Base-by-base conservation (phyloP, 1,139 yeast species). In the Yamadazyma kanchanaburiensis region DNA sequence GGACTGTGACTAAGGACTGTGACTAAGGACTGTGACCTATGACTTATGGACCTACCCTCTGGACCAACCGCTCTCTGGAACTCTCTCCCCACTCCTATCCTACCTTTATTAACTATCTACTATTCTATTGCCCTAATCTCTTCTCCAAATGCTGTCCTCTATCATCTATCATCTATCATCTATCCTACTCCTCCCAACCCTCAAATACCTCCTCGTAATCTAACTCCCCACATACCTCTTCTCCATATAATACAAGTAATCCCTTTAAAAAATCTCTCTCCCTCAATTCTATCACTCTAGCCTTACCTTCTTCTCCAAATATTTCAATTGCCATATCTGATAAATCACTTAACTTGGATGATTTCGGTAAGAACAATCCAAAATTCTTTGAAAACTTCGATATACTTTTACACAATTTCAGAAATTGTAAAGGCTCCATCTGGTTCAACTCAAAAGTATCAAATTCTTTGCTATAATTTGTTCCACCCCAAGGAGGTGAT, bases 401-500 rank as follows among this genome's bases (percentile, higher is more conserved):
- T 37, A 79, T 54, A 12, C 68, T 67, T 8, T 33, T 31, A 24
- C 80, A 51, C 14, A 81, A 49, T 15, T 55, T 51, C n/a, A 64
- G 59, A 3, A 82, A 45, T 1, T 64, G 55, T 31, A 77, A 59
- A 2, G 94, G 89, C 31, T 59, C 49, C 70, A 64, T 53, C 27
- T 42, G 15, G 31, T 42, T 35, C 23, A 60, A 38, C 40, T 80
- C 77, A 59, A 76, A 84, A 0, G 51, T 45, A 1, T 61, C 62
- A 4, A 49, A 42, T 1, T 51, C 43, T 8, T 59, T 46, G 21
- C 61, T 57, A 55, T 89, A 91, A 4, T 60, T 53, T 0, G 94
- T 87, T 0, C 98, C 98, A 11, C 97, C 97, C 98, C 98, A 91
- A 0, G 97, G 97, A 1, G 97, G 97, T 5, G 96, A 86, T 15